Evolutionary conservation across 305 asterid genomes (phyloP).

Genomic region (Plantago rigida): DNA sequence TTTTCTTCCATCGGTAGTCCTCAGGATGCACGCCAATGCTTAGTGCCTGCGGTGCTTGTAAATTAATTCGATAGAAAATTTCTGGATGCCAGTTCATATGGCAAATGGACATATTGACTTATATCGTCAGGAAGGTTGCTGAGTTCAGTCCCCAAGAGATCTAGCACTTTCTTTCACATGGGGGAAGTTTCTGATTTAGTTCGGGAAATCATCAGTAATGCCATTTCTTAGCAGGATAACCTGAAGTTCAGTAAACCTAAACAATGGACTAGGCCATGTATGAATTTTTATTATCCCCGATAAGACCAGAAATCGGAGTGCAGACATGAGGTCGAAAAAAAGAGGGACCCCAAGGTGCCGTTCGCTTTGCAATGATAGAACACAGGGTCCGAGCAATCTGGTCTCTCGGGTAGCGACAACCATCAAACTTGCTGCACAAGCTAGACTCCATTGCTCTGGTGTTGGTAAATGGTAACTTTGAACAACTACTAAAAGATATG

Average conservation of each 20-base stretch:
- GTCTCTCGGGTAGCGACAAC: conserved; percentile 14
- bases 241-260: conserved; percentile 18
- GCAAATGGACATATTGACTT: conserved; percentile 20
- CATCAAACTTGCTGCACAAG: conserved; percentile 9
- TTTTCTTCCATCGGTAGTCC: conserved; percentile 23
- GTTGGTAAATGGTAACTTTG: neutral
- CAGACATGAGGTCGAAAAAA: conserved; percentile 24
- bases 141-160: conserved; percentile 28
- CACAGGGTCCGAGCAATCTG: conserved; percentile 6
- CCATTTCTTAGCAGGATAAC: conserved; percentile 26
- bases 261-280: conserved; percentile 24
- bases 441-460: neutral
- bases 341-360: conserved; percentile 8
- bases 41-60: conserved; percentile 13
- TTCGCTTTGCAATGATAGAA: conserved; percentile 24
- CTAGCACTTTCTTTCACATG: conserved; percentile 22
- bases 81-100: conserved; percentile 16
- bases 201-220: conserved; percentile 11
- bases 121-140: conserved; percentile 16
- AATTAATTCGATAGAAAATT: conserved; percentile 17
- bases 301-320: conserved; percentile 23
- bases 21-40: conserved; percentile 27
- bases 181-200: conserved; percentile 7
- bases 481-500: neutral
- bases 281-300: conserved; percentile 24